Conservation (phyloP, 306 rosid genomes). For the Quercus parvula region DNA sequence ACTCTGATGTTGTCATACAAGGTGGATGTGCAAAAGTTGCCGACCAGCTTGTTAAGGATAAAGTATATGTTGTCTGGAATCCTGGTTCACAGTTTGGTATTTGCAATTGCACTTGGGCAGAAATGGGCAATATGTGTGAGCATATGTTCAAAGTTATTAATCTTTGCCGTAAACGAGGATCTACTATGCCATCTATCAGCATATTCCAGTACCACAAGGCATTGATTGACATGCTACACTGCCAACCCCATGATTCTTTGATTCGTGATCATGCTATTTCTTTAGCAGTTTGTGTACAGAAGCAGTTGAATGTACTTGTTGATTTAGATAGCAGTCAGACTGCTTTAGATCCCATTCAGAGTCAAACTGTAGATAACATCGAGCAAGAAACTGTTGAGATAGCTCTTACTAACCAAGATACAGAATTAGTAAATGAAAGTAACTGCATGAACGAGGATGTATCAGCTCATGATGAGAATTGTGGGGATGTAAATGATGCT, state of each 20-base stretch:
- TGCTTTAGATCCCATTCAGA: slow-evolving; percentile 25
- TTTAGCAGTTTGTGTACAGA: slow-evolving; percentile 67
- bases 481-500: slow-evolving; percentile 21
- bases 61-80: slow-evolving; percentile 57
- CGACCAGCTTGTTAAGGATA: slow-evolving; percentile 50
- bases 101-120: slow-evolving; percentile 77
- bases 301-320: slow-evolving; percentile 45
- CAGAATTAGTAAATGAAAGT: slow-evolving; percentile 14
- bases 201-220: slow-evolving; percentile 64
- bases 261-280: slow-evolving; percentile 79
- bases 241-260: slow-evolving; percentile 85
- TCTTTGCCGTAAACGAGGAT: slow-evolving; percentile 39
- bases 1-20: slow-evolving; percentile 56
- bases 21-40: slow-evolving; percentile 58
- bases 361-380: slow-evolving; percentile 14
- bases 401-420: slow-evolving; percentile 15
- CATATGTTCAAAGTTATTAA: slow-evolving; percentile 64
- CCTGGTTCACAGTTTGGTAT: slow-evolving; percentile 73
- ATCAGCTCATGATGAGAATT: slow-evolving; percentile 25
- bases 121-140: slow-evolving; percentile 79
- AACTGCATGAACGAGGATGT: slow-evolving; percentile 3
- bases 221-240: slow-evolving; percentile 50
- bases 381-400: slow-evolving; percentile 19
- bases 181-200: slow-evolving; percentile 52
- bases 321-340: slow-evolving; percentile 36